These are phyloP conservation scores for Podila epigama DNA, from an alignment of 192 early-diverging fungal genomes.

Conservation along the genomic window DNA sequence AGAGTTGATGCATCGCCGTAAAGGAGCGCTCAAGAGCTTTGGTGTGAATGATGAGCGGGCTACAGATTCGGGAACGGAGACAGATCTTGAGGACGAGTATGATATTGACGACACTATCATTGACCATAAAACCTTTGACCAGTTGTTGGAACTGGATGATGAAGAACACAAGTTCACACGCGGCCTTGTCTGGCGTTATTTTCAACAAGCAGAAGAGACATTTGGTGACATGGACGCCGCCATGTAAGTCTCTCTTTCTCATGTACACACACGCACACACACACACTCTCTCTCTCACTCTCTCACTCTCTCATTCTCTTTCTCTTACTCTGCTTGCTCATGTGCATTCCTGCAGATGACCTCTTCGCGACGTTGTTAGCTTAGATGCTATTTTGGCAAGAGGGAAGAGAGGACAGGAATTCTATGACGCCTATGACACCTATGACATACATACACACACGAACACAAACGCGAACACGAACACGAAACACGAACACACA, in stretches of 20 bases:
- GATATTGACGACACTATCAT: slow-evolving; percentile 62
- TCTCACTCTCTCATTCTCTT: background rate
- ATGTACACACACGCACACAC: background rate
- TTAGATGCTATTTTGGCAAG: too few species aligned
- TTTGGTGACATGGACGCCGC: slow-evolving; percentile 79
- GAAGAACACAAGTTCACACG: slow-evolving; percentile 83
- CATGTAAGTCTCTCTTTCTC: slow-evolving; percentile 56
- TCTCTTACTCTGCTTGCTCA: background rate
- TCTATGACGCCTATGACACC: too few species aligned
- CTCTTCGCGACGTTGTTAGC: background rate
- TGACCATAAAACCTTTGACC: slow-evolving; percentile 85
- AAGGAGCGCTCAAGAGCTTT: background rate
- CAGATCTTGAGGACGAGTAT: background rate
- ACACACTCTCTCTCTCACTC: background rate
- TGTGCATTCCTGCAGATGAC: background rate
- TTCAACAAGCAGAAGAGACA: slow-evolving; percentile 83
- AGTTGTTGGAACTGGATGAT: slow-evolving; percentile 92
- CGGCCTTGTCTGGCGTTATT: slow-evolving; percentile 80
- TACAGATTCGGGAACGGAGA: background rate
- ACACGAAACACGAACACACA: too few species aligned
- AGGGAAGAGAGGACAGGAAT: too few species aligned
- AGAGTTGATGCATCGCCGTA: background rate
- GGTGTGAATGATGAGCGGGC: background rate
- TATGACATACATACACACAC: too few species aligned
- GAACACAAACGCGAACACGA: too few species aligned